A percentile compares a stretch with the other conserved stretches of the same genome.
phyloP scores from a whole-genome alignment of 371 early-diverging fungal species.

The Rhizomucor miehei region DNA sequence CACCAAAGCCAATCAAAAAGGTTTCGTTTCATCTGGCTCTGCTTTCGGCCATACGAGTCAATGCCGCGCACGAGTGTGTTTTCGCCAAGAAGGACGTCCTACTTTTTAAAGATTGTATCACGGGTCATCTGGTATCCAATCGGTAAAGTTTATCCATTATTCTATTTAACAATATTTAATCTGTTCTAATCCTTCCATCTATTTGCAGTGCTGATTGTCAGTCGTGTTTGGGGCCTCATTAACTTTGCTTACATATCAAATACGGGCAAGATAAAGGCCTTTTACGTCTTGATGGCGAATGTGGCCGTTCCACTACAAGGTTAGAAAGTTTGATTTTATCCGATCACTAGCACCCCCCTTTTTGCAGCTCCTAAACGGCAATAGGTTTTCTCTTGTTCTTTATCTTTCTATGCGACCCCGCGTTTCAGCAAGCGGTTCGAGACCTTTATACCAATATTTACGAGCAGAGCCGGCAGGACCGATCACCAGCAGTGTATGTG shows the following conservation, averaged over 20 bases:
- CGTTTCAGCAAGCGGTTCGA: not conserved
- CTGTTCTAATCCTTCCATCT: no score
- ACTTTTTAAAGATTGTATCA: slow-evolving; percentile 4
- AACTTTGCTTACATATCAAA: not conserved
- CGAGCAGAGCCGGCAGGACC: no score
- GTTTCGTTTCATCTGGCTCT: not conserved
- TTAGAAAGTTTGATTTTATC: no score
- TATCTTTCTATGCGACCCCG: slow-evolving; percentile 3
- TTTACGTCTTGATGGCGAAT: not conserved
- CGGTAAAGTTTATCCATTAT: not conserved
- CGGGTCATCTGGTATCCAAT: slow-evolving; percentile 15
- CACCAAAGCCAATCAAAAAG: not conserved
- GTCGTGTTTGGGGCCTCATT: slow-evolving; percentile 4
- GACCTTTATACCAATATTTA: not conserved
- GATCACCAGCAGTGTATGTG: no score
- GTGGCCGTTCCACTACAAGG: slow-evolving; percentile 5
- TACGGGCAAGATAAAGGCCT: slow-evolving; percentile 2
- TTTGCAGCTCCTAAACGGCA: no score
- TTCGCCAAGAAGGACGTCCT: slow-evolving; percentile 2
- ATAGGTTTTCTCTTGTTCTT: slow-evolving; percentile 1
- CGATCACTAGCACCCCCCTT: no score
- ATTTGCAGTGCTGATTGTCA: not conserved
- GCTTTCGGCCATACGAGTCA: not conserved
- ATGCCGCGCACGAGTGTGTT: not conserved
- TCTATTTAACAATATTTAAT: no score